Percentiles rank a stretch among this genome's conserved stretches.
Evolutionary conservation across 129 eudicot species (phyloP).

Genomic region (Daucus carota): DH1_v3.0 NC_030383.2:38800001-38800500

Average conservation of each 20-base stretch:
- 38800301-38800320: not conserved
- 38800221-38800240: no score
- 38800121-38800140: slow-evolving; percentile 58
- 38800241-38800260: not conserved
- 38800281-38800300: not conserved
- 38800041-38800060: slow-evolving; percentile 45
- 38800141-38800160: slow-evolving; percentile 77
- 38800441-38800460: no score
- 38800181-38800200: not conserved
- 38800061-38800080: slow-evolving; percentile 44
- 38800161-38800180: slow-evolving; percentile 37
- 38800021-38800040: slow-evolving; percentile 51
- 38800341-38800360: not conserved
- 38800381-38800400: not conserved
- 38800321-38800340: not conserved
- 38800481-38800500: no score
- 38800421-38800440: no score
- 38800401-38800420: no score
- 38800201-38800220: no score
- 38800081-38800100: slow-evolving; percentile 66
- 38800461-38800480: no score
- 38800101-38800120: slow-evolving; percentile 60
- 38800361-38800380: not conserved
- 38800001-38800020: slow-evolving; percentile 58
- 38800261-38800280: not conserved